phyloP scores from a whole-genome alignment of 768 basidiomycete genomes.

The Mycena haematopus region DNA sequence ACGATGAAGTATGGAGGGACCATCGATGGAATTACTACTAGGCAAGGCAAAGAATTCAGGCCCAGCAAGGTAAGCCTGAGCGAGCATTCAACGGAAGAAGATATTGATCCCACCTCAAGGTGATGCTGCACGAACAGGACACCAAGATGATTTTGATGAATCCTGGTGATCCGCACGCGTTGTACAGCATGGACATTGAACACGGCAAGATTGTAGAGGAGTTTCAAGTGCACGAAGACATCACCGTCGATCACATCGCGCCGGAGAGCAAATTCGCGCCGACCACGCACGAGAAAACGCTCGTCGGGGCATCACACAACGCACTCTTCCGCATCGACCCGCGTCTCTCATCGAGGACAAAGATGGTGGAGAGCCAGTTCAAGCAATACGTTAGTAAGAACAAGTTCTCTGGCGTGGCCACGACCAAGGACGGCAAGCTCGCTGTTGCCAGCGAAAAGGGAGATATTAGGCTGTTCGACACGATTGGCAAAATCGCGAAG shows the following conservation, averaged over 20 bases:
- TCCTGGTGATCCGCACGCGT: slow-evolving; percentile 75
- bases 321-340: slow-evolving; percentile 98
- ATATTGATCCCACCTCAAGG: slow-evolving; percentile 48
- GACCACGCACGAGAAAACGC: slow-evolving; percentile 89
- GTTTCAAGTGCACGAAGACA: slow-evolving; percentile 94
- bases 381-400: slow-evolving; percentile 97
- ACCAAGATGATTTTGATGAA: slow-evolving; percentile 94
- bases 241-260: slow-evolving; percentile 87
- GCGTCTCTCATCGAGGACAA: slow-evolving; percentile 85
- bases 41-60: slow-evolving; percentile 83
- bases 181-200: slow-evolving; percentile 93
- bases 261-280: slow-evolving; percentile 96
- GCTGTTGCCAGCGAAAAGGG: slow-evolving; percentile 97
- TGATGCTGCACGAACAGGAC: slow-evolving; percentile 98
- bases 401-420: slow-evolving; percentile 91
- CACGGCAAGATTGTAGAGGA: slow-evolving; percentile 97
- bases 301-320: slow-evolving; percentile 93
- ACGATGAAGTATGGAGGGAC: slow-evolving; percentile 86
- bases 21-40: slow-evolving; percentile 81
- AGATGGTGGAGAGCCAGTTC: slow-evolving; percentile 92
- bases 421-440: slow-evolving; percentile 84
- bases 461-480: slow-evolving; percentile 93
- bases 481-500: slow-evolving; percentile 98
- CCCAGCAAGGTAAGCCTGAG: slow-evolving; percentile 74
- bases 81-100: background rate